These are phyloP conservation scores for Aspergillus panamensis DNA, from an alignment of 495 filamentous ascomycete species.

Conservation along the genomic window DNA sequence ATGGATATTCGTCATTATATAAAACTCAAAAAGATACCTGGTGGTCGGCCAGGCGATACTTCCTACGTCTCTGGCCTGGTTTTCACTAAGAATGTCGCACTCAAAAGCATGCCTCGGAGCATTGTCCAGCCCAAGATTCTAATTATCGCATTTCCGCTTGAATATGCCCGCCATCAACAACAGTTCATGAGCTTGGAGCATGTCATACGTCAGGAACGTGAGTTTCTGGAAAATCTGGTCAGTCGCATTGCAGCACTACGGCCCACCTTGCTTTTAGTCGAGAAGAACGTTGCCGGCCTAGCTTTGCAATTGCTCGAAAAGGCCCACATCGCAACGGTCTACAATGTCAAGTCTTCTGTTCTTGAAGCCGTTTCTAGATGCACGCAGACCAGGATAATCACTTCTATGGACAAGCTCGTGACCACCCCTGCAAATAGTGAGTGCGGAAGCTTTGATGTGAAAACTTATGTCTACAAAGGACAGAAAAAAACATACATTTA, in stretches of 20 bases:
- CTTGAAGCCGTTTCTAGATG: slow-evolving; percentile 92
- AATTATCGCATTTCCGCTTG: slow-evolving; percentile 91
- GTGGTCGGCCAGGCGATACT: slow-evolving; percentile 85
- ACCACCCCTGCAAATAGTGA: slow-evolving; percentile 75
- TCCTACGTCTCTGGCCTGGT: slow-evolving; percentile 93
- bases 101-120: slow-evolving; percentile 91
- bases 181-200: slow-evolving; percentile 99
- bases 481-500: slow-evolving; percentile 94
- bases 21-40: slow-evolving; percentile 93
- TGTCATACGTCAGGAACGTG: slow-evolving; percentile 93
- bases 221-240: slow-evolving; percentile 89
- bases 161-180: slow-evolving; percentile 90
- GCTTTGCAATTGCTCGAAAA: slow-evolving; percentile 83
- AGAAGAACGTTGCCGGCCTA: slow-evolving; percentile 85
- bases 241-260: slow-evolving; percentile 83
- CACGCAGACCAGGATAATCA: slow-evolving; percentile 84
- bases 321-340: slow-evolving; percentile 85
- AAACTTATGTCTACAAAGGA: slow-evolving; percentile 81
- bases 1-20: slow-evolving; percentile 99
- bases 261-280: slow-evolving; percentile 81
- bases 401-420: slow-evolving; percentile 91
- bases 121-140: slow-evolving; percentile 82
- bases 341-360: slow-evolving; percentile 94
- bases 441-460: slow-evolving; percentile 86
- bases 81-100: slow-evolving; percentile 92